These are phyloP conservation scores for Pythium periplocum DNA, from an alignment of 352 stramenopile genomes.

Conservation along the genomic window DNA sequence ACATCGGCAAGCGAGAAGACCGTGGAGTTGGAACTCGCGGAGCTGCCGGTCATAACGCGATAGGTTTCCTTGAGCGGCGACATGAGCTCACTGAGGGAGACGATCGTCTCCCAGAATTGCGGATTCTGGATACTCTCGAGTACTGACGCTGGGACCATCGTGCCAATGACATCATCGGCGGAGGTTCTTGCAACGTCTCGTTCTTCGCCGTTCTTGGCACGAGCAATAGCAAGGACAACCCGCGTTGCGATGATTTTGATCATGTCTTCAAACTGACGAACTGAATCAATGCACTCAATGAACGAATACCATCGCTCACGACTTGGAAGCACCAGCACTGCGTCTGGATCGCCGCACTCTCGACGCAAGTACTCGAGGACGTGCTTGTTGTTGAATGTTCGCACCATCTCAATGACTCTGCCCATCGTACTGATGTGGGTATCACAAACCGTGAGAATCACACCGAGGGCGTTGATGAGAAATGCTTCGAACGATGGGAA, in stretches of 20 bases:
- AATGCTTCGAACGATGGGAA: conserved; percentile 25
- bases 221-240: conserved; percentile 13
- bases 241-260: conserved; percentile 72
- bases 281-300: conserved; percentile 73
- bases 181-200: background rate
- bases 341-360: conserved; percentile 63
- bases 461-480: conserved; percentile 30
- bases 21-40: background rate
- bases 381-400: conserved; percentile 50
- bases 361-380: conserved; percentile 52
- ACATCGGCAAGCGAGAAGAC: conserved; percentile 61
- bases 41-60: conserved; percentile 47
- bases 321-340: conserved; percentile 37
- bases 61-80: conserved; percentile 74
- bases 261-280: conserved; percentile 78
- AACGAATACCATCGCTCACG: conserved; percentile 66
- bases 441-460: conserved; percentile 50
- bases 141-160: conserved; percentile 26
- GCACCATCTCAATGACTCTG: conserved; percentile 62
- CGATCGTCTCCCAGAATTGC: conserved; percentile 72
- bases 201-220: conserved; percentile 9
- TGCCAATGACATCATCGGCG: conserved; percentile 40
- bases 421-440: conserved; percentile 50
- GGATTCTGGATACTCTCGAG: conserved; percentile 54
- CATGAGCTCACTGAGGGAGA: conserved; percentile 71